Evolutionary conservation across 768 basidiomycete species (phyloP).

Genomic region (Mycena haematopus): DNA sequence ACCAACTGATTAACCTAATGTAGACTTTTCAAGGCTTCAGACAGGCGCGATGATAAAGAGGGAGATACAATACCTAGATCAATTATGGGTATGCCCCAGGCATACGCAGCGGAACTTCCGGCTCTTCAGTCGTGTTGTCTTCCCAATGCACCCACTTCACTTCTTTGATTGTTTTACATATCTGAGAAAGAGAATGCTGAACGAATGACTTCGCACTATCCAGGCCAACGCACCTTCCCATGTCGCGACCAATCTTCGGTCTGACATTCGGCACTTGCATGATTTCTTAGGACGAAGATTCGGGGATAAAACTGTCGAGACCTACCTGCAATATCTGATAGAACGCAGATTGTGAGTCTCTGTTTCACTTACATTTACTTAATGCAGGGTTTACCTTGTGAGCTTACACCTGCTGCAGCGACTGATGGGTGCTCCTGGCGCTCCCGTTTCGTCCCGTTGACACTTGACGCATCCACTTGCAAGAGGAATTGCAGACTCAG

Average conservation of each 20-base stretch:
- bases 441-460: conserved; percentile 22
- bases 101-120: background rate
- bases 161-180: conserved; percentile 23
- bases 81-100: background rate
- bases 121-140: background rate
- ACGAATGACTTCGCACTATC: background rate
- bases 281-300: background rate
- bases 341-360: background rate
- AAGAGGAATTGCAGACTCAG: conserved; percentile 10
- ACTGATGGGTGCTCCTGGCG: conserved; percentile 7
- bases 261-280: conserved; percentile 22
- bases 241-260: conserved; percentile 27
- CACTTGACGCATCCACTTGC: conserved; percentile 24
- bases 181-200: conserved; percentile 2
- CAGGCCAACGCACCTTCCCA: conserved; percentile 17
- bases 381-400: conserved; percentile 2
- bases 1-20: too few relatives aligned
- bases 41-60: too few relatives aligned
- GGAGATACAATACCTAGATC: background rate
- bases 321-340: conserved; percentile 25
- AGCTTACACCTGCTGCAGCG: conserved; percentile 25
- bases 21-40: too few relatives aligned
- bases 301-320: background rate
- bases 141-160: conserved; percentile 17
- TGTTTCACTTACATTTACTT: too few relatives aligned